phyloP scores from a whole-genome alignment of 2,329 filamentous ascomycete genomes.

The Acrocalymma vagum region DNA sequence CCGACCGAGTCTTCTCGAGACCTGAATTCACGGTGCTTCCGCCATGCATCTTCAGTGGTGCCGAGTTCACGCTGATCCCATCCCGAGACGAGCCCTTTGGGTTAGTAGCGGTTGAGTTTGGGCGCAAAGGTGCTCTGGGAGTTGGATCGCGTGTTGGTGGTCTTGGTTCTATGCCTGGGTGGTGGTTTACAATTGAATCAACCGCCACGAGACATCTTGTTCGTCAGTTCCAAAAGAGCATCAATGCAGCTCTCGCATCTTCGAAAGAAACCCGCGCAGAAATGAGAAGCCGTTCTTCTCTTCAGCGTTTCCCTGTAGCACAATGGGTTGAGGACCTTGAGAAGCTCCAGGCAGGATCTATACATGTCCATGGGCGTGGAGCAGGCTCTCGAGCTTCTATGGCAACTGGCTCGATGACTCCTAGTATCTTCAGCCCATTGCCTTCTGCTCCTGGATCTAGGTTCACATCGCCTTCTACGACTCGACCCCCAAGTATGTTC shows the following conservation, averaged over 20 bases:
- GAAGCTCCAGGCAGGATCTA: conserved; percentile 67
- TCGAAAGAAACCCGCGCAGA: conserved; percentile 64
- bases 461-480: conserved; percentile 18
- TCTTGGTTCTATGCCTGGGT: conserved; percentile 74
- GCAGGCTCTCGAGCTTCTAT: conserved; percentile 4
- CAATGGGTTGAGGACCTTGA: conserved; percentile 73
- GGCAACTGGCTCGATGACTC: conserved; percentile 4
- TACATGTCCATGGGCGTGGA: conserved; percentile 62
- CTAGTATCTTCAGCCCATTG: conserved; percentile 14
- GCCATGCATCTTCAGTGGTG: conserved; percentile 72
- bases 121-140: conserved; percentile 72
- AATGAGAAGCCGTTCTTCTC: conserved; percentile 71
- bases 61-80: conserved; percentile 74
- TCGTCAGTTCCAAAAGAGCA: conserved; percentile 71
- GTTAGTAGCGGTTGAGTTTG: conserved; percentile 74
- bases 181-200: conserved; percentile 75
- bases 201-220: conserved; percentile 69
- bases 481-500: conserved; percentile 20
- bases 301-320: conserved; percentile 72
- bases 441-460: conserved; percentile 22
- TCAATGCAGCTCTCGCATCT: conserved; percentile 67
- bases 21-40: conserved; percentile 73
- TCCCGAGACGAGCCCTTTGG: conserved; percentile 75
- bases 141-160: conserved; percentile 73
- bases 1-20: conserved; percentile 71